Evolutionary conservation across 139 green algal species (phyloP).

Genomic region (Chlamydomonas sp.): DNA sequence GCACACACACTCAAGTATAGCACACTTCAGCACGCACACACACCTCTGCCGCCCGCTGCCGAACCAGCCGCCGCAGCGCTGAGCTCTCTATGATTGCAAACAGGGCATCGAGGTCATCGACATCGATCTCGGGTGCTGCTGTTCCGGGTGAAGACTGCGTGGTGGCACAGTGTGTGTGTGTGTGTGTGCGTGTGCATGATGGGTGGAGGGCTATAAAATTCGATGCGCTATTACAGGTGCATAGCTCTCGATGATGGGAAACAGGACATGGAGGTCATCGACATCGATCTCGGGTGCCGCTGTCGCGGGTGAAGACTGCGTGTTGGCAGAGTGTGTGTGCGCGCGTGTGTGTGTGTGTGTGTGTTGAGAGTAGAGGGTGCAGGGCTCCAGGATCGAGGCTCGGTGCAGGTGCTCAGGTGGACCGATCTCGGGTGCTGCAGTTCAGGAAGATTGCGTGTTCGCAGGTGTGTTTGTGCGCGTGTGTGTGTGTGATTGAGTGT

Average conservation of each 20-base stretch:
- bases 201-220: background rate
- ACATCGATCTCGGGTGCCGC: background rate
- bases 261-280: slow-evolving; percentile 55
- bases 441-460: too few species aligned
- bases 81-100: slow-evolving; percentile 54
- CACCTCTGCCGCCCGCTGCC: slow-evolving; percentile 12
- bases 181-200: background rate
- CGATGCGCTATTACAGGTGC: too few species aligned
- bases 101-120: slow-evolving; percentile 51
- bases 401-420: too few species aligned
- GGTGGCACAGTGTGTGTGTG: too few species aligned
- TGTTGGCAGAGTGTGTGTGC: too few species aligned
- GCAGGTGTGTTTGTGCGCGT: too few species aligned
- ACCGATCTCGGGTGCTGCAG: too few species aligned
- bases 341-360: slow-evolving; percentile 5
- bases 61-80: slow-evolving; percentile 31
- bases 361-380: too few species aligned
- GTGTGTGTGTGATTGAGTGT: too few species aligned
- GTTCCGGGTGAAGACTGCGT: background rate
- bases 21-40: too few species aligned
- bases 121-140: background rate
- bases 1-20: slow-evolving; percentile 1
- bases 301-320: background rate
- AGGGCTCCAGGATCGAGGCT: too few species aligned
- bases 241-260: slow-evolving; percentile 48